These are phyloP conservation scores for Alternaria sp. DNA, from an alignment of 2,329 filamentous ascomycete species.

Conservation along the genomic window DNA sequence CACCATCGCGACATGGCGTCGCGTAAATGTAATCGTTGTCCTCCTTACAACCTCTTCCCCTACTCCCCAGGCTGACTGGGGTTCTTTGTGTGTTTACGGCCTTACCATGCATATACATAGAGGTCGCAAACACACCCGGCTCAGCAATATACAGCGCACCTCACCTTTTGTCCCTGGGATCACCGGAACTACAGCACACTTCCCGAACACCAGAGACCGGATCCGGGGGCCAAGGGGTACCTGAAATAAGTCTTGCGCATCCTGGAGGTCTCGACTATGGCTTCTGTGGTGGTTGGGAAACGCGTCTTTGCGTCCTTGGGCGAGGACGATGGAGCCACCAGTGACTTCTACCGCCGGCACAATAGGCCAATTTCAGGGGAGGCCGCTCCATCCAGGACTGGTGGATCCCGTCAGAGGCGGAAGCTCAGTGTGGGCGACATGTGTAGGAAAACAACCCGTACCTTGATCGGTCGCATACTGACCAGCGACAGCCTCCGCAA, in stretches of 20 bases:
- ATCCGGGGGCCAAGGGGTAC: background rate
- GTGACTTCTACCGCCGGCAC: conserved; percentile 9
- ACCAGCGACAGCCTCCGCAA: conserved; percentile 23
- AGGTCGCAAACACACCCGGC: background rate
- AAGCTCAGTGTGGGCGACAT: conserved; percentile 12
- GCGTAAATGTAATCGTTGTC: background rate
- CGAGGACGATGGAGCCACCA: conserved; percentile 7
- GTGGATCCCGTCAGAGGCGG: conserved; percentile 6
- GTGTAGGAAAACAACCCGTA: conserved; percentile 10
- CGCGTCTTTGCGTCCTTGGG: conserved; percentile 11
- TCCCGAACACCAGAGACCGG: background rate
- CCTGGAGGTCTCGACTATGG: background rate
- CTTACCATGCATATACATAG: conserved; percentile 9
- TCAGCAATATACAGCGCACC: background rate
- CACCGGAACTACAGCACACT: background rate
- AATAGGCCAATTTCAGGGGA: conserved; percentile 1
- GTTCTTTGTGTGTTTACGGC: background rate
- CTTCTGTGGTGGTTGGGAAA: conserved; percentile 5
- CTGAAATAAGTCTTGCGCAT: background rate
- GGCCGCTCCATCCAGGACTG: background rate
- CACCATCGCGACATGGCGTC: conserved; percentile 17
- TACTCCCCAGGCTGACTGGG: conserved; percentile 8
- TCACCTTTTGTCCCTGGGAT: background rate
- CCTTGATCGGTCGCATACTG: conserved; percentile 3
- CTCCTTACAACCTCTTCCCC: background rate